Percentiles rank a stretch among this genome's conserved stretches.
phyloP scores from a whole-genome alignment of 208 protist species.

The Wallacemonas rigidus region DNA sequence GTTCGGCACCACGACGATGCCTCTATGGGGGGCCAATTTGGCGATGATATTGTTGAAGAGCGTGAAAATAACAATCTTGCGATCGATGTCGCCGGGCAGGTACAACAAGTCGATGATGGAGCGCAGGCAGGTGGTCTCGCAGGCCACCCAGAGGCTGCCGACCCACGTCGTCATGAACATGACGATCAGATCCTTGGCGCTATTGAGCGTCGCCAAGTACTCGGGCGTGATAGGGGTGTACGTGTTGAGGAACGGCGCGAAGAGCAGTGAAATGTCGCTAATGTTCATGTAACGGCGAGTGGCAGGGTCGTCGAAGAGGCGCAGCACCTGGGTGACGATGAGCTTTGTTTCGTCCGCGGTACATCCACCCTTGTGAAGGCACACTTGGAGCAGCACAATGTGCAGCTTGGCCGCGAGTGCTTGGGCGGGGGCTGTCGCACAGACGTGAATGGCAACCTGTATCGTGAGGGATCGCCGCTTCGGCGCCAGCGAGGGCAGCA shows the following conservation, averaged over 20 bases:
- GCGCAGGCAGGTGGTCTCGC: slow-evolving; percentile 75
- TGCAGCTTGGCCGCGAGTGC: slow-evolving; percentile 60
- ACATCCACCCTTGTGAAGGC: slow-evolving; percentile 57
- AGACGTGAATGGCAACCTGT: slow-evolving; percentile 58
- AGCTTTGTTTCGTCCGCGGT: slow-evolving; percentile 63
- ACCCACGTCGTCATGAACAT: slow-evolving; percentile 76
- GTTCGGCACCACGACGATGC: slow-evolving; percentile 51
- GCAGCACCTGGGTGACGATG: slow-evolving; percentile 58
- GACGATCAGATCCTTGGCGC: slow-evolving; percentile 73
- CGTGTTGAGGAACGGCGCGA: slow-evolving; percentile 72
- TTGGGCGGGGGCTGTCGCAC: slow-evolving; percentile 32
- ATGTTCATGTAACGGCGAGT: slow-evolving; percentile 73
- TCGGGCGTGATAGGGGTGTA: slow-evolving; percentile 23
- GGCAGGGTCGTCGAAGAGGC: slow-evolving; percentile 66
- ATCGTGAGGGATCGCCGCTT: slow-evolving; percentile 63
- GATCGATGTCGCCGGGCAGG: slow-evolving; percentile 79
- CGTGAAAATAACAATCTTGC: slow-evolving; percentile 86
- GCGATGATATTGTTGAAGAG: slow-evolving; percentile 82
- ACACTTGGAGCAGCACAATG: slow-evolving; percentile 65
- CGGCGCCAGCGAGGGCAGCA: slow-evolving; percentile 41
- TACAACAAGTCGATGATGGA: slow-evolving; percentile 83
- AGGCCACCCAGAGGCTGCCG: slow-evolving; percentile 73
- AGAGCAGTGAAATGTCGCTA: slow-evolving; percentile 75
- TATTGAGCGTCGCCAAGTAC: slow-evolving; percentile 65
- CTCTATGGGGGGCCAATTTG: slow-evolving; percentile 80